Evolutionary conservation across 2,329 filamentous ascomycete genomes (phyloP).

Genomic region (Colletotrichum salicis): DNA sequence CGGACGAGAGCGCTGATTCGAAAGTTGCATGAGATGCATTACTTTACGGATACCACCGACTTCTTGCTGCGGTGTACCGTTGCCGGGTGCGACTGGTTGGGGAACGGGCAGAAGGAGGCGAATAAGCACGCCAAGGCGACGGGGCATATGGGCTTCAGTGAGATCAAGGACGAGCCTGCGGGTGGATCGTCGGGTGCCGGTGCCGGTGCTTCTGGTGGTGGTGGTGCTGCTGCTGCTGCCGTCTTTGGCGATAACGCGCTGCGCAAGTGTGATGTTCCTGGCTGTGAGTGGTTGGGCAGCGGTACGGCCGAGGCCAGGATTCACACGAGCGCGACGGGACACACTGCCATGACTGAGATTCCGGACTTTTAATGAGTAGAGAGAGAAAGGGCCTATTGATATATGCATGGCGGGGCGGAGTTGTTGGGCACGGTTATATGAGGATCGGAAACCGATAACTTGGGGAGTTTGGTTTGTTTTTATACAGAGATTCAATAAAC

Average conservation of each 20-base stretch:
- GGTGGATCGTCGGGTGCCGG: slow-evolving; percentile 42
- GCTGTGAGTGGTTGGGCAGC: slow-evolving; percentile 73
- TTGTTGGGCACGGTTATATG: background rate
- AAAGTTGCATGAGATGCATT: slow-evolving; percentile 76
- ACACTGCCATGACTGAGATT: slow-evolving; percentile 56
- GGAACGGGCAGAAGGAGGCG: slow-evolving; percentile 73
- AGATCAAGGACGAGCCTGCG: slow-evolving; percentile 71
- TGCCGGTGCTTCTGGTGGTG: background rate
- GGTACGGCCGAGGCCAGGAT: slow-evolving; percentile 68
- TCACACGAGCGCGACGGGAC: slow-evolving; percentile 70
- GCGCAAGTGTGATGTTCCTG: slow-evolving; percentile 74
- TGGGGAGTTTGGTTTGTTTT: background rate
- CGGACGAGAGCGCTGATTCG: slow-evolving; percentile 73
- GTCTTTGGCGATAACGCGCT: slow-evolving; percentile 64
- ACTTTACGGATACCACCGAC: slow-evolving; percentile 87
- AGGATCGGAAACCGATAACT: background rate
- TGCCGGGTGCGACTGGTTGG: slow-evolving; percentile 70
- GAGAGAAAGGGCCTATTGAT: background rate
- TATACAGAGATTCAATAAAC: background rate
- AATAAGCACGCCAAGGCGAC: slow-evolving; percentile 70
- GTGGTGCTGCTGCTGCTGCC: background rate
- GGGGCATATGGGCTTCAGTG: slow-evolving; percentile 68
- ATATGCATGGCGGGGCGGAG: background rate
- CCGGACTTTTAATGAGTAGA: slow-evolving; percentile 44
- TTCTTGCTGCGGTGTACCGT: slow-evolving; percentile 82